Evolutionary conservation across 306 rosid genomes (phyloP).

Genomic region (Quercus parvula): DNA sequence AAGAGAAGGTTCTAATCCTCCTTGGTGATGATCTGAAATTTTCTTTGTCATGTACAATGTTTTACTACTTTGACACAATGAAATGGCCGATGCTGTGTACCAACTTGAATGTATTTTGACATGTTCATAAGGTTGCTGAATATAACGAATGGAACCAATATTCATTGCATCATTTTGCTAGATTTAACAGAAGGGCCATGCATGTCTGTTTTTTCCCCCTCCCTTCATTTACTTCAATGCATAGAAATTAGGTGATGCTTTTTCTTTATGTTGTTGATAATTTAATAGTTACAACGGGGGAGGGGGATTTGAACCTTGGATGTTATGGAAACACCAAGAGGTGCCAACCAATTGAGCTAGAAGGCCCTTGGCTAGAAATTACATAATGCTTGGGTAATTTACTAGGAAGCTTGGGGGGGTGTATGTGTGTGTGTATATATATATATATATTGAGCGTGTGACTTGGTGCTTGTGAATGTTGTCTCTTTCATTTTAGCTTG

Average conservation of each 20-base stretch:
- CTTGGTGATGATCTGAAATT: slow-evolving; percentile 53
- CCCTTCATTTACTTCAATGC: neutral
- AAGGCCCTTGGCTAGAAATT: neutral
- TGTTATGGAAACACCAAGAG: no score
- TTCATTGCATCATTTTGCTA: neutral
- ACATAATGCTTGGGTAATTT: neutral
- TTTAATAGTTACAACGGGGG: no score
- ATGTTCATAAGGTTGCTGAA: neutral
- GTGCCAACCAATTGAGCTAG: no score
- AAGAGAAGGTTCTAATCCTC: slow-evolving; percentile 76
- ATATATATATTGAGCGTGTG: neutral
- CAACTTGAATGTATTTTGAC: neutral
- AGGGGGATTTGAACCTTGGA: no score
- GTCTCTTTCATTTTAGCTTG: neutral
- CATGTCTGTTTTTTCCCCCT: neutral
- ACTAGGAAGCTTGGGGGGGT: neutral
- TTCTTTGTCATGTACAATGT: slow-evolving; percentile 1
- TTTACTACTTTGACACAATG: slow-evolving; percentile 10
- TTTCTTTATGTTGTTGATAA: neutral
- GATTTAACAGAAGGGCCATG: neutral
- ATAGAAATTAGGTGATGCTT: neutral
- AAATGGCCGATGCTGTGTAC: neutral
- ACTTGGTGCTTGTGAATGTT: neutral
- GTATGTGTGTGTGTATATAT: no score
- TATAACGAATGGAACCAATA: neutral